Evolutionary conservation across 1,139 yeast species (phyloP), one percentile per base, ranked within the genome.

Genomic region (Nakaseomyces kungkrabaensis): DNA sequence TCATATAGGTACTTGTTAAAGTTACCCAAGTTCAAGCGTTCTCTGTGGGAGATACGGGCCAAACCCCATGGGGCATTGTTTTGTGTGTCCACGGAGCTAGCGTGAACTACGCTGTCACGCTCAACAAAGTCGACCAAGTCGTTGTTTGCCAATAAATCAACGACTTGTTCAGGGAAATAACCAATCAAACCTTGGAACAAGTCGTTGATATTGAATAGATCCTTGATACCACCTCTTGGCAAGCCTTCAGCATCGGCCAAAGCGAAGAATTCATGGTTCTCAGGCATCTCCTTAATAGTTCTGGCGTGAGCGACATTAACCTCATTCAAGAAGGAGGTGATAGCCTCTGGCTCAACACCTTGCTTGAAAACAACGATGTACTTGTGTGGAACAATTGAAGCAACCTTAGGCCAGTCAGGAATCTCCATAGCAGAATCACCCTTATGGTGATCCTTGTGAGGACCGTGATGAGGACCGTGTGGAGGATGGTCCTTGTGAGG

Each of bases 11-110:
- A 90, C 72, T 86, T 84, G 78, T 85, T 87, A 76, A 85, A 87
- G 49, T 88, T 75, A 55, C 85, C 84, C 57, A 87, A 76, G 55
- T 81, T 79, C 65, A 87, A 75, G 33, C 82, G 77, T 54, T 84
- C 78, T 68, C 96, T 85, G 74, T 89, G 96, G 49, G 96, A 86
- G 53, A 89, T 78, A 74, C 97, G 83, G 46, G 97, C 92, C 61
- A 89, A 77, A 61, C 96, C 96, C 97, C 96, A 88, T 51, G 96
- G 95, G 46, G 95, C 90, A 58, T 88, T 88, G 62, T 80, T 81
- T 72, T 87, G 90, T 54, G 78, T 71, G 50, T 74, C 74, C 58
- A 81, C 79, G 59, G 82, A 85, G 54, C 73, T 70, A 48, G 90
- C 80, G 57, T 75, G 72, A 48, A 88, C 95, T 55, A 77, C 71